phyloP scores from a whole-genome alignment of 1,284 basidiomycete genomes.

The Heterobasidion occidentale region DNA sequence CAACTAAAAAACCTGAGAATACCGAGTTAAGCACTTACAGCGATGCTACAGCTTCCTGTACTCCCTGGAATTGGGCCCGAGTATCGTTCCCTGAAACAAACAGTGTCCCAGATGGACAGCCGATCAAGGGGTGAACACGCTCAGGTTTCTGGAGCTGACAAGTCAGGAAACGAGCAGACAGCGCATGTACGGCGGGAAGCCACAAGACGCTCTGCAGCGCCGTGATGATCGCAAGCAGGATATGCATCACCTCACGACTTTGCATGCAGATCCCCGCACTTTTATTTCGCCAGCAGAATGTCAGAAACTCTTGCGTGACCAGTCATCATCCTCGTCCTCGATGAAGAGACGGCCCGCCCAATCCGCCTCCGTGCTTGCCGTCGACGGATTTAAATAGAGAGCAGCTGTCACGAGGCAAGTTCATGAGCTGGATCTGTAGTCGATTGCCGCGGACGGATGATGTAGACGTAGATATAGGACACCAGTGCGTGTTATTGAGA shows the following conservation, averaged over 20 bases:
- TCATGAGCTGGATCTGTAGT: too few species aligned
- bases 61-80: constrained; percentile 34
- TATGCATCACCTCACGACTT: neutral
- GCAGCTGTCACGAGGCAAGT: too few species aligned
- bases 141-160: constrained; percentile 45
- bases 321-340: too few species aligned
- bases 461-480: too few species aligned
- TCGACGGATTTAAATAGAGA: too few species aligned
- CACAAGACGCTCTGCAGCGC: neutral
- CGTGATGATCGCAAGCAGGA: neutral
- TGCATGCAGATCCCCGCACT: neutral
- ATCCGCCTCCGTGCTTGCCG: too few species aligned
- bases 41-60: constrained; percentile 47
- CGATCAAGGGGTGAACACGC: constrained; percentile 32
- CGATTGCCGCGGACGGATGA: too few species aligned
- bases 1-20: neutral
- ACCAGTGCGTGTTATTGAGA: too few species aligned
- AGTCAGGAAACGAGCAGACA: constrained; percentile 36
- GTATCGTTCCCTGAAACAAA: constrained; percentile 45
- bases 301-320: too few species aligned
- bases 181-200: constrained; percentile 11
- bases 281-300: too few species aligned
- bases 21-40: constrained; percentile 29
- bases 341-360: too few species aligned
- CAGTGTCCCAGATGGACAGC: constrained; percentile 49